Base-by-base conservation (phyloP, 2,329 filamentous ascomycete genomes). In the Esteya vermicola region DNA sequence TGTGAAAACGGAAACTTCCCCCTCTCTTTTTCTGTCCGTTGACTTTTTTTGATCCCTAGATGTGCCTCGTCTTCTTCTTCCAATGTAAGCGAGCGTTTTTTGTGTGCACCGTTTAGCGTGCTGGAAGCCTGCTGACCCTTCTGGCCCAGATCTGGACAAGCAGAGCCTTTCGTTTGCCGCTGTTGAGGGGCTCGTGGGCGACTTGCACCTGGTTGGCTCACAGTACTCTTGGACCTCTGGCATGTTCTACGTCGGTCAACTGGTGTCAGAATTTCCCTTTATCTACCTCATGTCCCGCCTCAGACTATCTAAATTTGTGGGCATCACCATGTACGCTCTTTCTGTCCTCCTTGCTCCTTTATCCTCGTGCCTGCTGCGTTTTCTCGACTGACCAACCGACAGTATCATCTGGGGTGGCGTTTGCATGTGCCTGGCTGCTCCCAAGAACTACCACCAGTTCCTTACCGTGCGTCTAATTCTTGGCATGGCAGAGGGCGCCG, bases 251-350 rank as follows among this genome's bases (percentile, higher is more conserved):
- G 46, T 68, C 21, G 59, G 59, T 34, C 62, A 67, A 45, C 53
- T 66, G 9, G 58, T 65, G 3, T 58, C 65, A 0, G 65, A 68
- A 44, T 67, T 62, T 41, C 66, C 66, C 1, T 65, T 64, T 42
- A 65, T 67, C 36, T 70, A 68, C 46, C 51, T 70, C 10, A 70
- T 71, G 65, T 63, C 58, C 26, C 55, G 60, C 5, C 54, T 71
- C 4, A 64, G 58, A 9, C 48, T 72, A n/a, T 62, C 64, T 27
- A 65, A 64, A 41, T 67, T 68, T 42, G 65, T 71, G 5, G 66
- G 65, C 13, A 51, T 51, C 2, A 67, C 63, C 0, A 56, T 69
- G 60, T 65, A 56, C 22, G 57, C n/a, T n/a, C n/a, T n/a, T n/a
- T n/a, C n/a, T n/a, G n/a, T n/a, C n/a, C n/a, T n/a, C n/a, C n/a